phyloP scores from a whole-genome alignment of 192 early-diverging fungal species.

The Coemansia sp. region DNA sequence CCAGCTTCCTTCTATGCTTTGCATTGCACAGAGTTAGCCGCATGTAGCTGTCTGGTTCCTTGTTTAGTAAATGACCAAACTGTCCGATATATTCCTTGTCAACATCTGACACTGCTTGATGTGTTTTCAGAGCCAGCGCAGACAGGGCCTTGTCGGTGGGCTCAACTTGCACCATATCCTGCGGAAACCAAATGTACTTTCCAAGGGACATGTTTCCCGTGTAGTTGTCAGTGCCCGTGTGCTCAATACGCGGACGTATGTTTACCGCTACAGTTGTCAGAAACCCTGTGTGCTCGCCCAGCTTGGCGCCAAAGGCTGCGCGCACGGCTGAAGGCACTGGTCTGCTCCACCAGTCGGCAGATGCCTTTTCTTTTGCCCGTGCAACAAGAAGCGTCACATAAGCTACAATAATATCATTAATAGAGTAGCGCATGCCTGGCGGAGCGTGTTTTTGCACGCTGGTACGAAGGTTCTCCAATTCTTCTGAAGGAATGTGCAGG shows the following conservation, averaged over 20 bases:
- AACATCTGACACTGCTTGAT: not conserved
- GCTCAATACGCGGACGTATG: not conserved
- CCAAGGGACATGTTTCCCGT: not conserved
- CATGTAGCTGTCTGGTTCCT: constrained; percentile 3
- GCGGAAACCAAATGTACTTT: not conserved
- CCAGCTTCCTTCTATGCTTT: constrained; percentile 1
- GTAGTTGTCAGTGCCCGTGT: not conserved
- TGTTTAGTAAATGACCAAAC: not conserved
- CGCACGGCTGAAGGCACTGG: not conserved
- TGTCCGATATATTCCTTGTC: not conserved
- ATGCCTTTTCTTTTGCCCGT: not conserved
- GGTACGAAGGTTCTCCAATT: not conserved
- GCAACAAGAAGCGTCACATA: constrained; percentile 15
- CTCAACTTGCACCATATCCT: not conserved
- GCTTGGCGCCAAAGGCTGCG: not conserved
- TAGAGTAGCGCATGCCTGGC: not conserved
- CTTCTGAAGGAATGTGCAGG: constrained; percentile 2
- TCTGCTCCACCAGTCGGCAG: not conserved
- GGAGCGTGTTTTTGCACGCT: not conserved
- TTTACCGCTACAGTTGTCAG: not conserved
- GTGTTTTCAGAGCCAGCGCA: not conserved
- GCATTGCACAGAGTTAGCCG: not conserved
- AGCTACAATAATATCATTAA: constrained; percentile 27
- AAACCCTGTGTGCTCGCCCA: not conserved
- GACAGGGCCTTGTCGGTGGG: not conserved